Evolutionary conservation across 2,329 filamentous ascomycete species (phyloP).

Genomic region (Lachnellula cervina): DNA sequence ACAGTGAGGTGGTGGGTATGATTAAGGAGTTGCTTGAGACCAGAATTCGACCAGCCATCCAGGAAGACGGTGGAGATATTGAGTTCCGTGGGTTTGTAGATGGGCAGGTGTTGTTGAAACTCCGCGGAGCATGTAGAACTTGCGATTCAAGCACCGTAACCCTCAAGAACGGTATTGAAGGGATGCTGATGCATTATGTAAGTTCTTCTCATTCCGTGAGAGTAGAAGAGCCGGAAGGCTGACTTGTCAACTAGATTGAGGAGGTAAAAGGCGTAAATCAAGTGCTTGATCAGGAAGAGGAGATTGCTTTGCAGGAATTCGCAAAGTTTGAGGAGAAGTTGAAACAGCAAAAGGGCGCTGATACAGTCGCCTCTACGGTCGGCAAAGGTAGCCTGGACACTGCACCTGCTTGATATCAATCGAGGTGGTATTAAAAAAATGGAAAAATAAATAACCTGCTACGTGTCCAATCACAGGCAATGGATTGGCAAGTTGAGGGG

Average conservation of each 20-base stretch:
- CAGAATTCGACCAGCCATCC: constrained; percentile 88
- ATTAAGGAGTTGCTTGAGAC: constrained; percentile 98
- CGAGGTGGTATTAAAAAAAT: constrained; percentile 2
- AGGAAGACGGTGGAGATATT: constrained; percentile 96
- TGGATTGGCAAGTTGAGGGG: neutral
- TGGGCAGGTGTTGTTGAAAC: constrained; percentile 78
- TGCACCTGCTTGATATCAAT: constrained; percentile 10
- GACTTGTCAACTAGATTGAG: constrained; percentile 61
- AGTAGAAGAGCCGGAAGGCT: constrained; percentile 18
- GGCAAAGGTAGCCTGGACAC: constrained; percentile 26
- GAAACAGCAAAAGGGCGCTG: constrained; percentile 45
- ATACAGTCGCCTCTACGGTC: constrained; percentile 21
- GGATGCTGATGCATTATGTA: constrained; percentile 95
- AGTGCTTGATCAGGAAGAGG: constrained; percentile 86
- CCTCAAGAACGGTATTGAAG: constrained; percentile 95
- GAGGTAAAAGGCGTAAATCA: constrained; percentile 92
- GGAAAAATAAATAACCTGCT: neutral
- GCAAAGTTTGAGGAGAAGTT: constrained; percentile 90
- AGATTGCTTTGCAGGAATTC: constrained; percentile 81
- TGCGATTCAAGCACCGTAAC: constrained; percentile 97
- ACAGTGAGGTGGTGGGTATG: constrained; percentile 94
- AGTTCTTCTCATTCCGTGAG: constrained; percentile 36
- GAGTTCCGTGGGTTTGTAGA: constrained; percentile 88
- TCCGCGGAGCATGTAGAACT: constrained; percentile 88
- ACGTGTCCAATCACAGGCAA: neutral